Evolutionary conservation across 345 rosid species (phyloP).

Genomic region (Murraya koenigii): DNA sequence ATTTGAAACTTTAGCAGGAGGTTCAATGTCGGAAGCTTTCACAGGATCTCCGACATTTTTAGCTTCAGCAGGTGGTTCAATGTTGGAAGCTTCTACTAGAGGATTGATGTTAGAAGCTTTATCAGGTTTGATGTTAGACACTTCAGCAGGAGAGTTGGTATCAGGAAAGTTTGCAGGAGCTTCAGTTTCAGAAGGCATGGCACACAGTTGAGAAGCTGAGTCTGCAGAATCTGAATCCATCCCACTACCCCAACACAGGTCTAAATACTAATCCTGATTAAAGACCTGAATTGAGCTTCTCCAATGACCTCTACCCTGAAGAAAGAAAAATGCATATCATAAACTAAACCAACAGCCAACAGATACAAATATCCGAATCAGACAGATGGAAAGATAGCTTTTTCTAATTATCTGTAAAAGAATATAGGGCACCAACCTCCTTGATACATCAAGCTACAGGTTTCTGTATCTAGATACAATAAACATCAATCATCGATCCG

Average conservation of each 20-base stretch:
- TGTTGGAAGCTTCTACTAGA: slow-evolving; percentile 7
- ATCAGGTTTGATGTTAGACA: slow-evolving; percentile 13
- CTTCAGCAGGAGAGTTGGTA: slow-evolving; percentile 4
- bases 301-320: neutral
- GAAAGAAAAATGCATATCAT: neutral
- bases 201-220: slow-evolving; percentile 28
- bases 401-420: neutral
- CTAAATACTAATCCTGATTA: neutral
- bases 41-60: neutral
- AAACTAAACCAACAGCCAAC: neutral
- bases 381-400: neutral
- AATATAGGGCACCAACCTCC: neutral
- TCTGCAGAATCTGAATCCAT: slow-evolving; percentile 51
- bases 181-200: neutral
- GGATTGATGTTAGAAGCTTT: slow-evolving; percentile 17
- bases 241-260: neutral
- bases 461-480: neutral
- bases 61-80: slow-evolving; percentile 16
- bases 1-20: neutral
- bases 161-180: neutral
- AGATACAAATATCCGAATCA: neutral
- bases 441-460: neutral
- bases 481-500: neutral
- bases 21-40: neutral
- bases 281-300: neutral